Evolutionary conservation across 2,329 filamentous ascomycete genomes (phyloP).

Genomic region (Nothophoma quercina): DNA sequence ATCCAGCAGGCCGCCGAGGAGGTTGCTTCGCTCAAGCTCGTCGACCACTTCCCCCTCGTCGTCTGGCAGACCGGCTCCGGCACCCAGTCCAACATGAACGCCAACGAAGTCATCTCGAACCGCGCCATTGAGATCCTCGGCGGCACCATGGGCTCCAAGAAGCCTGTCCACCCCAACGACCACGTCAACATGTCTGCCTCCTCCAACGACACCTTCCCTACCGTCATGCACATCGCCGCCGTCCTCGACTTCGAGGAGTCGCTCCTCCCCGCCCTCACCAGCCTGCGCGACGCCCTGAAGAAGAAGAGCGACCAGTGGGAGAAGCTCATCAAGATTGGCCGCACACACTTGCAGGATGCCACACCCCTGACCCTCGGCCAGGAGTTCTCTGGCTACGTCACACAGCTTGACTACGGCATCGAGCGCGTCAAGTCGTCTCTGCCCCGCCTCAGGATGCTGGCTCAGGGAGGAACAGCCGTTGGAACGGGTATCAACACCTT

Average conservation of each 20-base stretch:
- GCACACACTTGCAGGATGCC: conserved; percentile 96
- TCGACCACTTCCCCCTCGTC: conserved; percentile 97
- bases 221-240: conserved; percentile 99
- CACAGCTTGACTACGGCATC: conserved; percentile 90
- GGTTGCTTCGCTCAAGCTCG: conserved; percentile 89
- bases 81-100: conserved; percentile 99
- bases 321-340: conserved; percentile 97
- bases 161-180: conserved; percentile 98
- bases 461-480: conserved; percentile 95
- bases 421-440: conserved; percentile 83
- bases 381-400: conserved; percentile 97
- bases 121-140: conserved; percentile 97
- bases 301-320: conserved; percentile 89
- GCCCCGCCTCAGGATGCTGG: conserved; percentile 84
- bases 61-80: conserved; percentile 99
- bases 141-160: conserved; percentile 93
- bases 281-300: conserved; percentile 83
- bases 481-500: conserved; percentile 98
- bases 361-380: conserved; percentile 94
- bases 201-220: conserved; percentile 99
- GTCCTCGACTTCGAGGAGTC: conserved; percentile 90
- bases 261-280: conserved; percentile 82
- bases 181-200: conserved; percentile 99
- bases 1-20: conserved; percentile 95
- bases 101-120: conserved; percentile 99